These are phyloP conservation scores for Phytopythium delawarense DNA, from an alignment of 352 stramenopile genomes.

Conservation along the genomic window DNA sequence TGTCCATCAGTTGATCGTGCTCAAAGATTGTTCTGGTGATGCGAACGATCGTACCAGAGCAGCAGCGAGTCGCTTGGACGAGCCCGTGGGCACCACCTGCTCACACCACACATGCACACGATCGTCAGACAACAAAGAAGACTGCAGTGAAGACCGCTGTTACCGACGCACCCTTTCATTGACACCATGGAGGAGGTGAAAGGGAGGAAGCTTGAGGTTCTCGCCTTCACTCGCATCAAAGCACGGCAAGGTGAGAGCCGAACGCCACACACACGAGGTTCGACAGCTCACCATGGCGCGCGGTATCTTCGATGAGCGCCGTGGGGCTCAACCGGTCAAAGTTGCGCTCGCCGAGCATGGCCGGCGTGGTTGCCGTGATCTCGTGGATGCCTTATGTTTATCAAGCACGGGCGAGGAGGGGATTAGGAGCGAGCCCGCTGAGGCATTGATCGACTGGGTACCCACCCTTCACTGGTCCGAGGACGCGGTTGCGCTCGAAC, in stretches of 20 bases:
- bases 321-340: constrained; percentile 54
- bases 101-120: not conserved
- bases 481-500: constrained; percentile 52
- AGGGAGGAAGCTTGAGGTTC: constrained; percentile 26
- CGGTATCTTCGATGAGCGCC: constrained; percentile 26
- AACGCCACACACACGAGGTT: not conserved
- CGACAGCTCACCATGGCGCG: constrained; percentile 11
- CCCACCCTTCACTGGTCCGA: constrained; percentile 40
- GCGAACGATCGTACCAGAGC: constrained; percentile 31
- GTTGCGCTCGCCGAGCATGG: constrained; percentile 55
- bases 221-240: not conserved
- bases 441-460: not conserved
- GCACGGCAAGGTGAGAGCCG: not conserved
- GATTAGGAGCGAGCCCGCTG: not conserved
- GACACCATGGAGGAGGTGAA: constrained; percentile 53
- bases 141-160: too few species aligned
- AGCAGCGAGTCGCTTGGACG: constrained; percentile 47
- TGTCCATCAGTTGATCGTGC: not conserved
- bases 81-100: constrained; percentile 26
- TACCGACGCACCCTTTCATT: constrained; percentile 17
- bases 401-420: not conserved
- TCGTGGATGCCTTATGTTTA: constrained; percentile 44
- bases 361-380: constrained; percentile 71
- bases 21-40: too few species aligned
- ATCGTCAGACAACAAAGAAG: not conserved